Base-by-base conservation (phyloP, 2,329 filamentous ascomycete species). In the Verticillium alfalfae region DNA sequence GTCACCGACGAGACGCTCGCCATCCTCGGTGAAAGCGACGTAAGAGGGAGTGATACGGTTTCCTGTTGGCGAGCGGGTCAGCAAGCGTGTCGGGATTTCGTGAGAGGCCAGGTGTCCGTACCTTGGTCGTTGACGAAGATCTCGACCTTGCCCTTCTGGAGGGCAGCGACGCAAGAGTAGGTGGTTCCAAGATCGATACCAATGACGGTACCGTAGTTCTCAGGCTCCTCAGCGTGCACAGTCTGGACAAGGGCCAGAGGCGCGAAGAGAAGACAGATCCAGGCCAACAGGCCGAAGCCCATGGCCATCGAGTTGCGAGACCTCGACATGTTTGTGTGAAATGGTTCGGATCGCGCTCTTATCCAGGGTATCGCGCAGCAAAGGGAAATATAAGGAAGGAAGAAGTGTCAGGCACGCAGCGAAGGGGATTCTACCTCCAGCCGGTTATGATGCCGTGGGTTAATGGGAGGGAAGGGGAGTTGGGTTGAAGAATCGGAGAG, bases 41-140 rank as follows among this genome's bases (percentile, higher is more conserved):
- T 95, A 97, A 67, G 92, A 96, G 61, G 93, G 93, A 71, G 93
- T 96, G 70, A 96, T 96, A 83, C 92, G 91, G 87, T 96, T 93
- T 84, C 92, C 92, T 72, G 58, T 58, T 31, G 7, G 13, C 61
- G 39, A 62, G 68, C 38, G 67, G 63, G 34, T 37, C 22, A 54
- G 31, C 7, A 12, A n/a, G 34, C 10, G 3, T 34, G 16, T 22
- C 15, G 31, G 45, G 34, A 26, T 10, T 34, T 37, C 36, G 9
- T 37, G 9, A 37, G 13, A 37, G 36, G 13, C 36, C 4, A 63
- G 59, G 12, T 10, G 54, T 18, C 26, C 71, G 55, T 61, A 75
- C 74, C 74, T 84, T 96, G 93, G 80, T 97, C 92, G 84, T 97
- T 97, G 80, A 92, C 91, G 70, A 97, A 85, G 81, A 97, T 97